Conservation (phyloP, 139 green algal genomes). For the Parachlorella kessleri region DNA sequence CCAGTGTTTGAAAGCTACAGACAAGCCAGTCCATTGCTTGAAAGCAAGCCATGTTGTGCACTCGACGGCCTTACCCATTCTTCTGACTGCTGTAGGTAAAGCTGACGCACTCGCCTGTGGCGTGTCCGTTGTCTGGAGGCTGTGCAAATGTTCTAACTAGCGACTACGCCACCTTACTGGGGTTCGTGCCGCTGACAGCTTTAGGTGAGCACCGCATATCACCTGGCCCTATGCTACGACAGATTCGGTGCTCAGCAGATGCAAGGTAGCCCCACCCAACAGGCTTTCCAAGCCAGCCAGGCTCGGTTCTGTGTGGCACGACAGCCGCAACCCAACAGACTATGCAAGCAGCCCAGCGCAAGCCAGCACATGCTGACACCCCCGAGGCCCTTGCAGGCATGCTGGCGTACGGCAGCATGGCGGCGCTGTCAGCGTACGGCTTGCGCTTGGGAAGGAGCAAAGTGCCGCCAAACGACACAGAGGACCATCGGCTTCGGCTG, state of each 20-base stretch:
- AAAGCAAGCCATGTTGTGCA: background rate
- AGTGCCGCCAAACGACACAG: too few relatives aligned
- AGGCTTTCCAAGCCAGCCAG: too few relatives aligned
- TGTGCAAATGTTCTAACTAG: slow-evolving; percentile 78
- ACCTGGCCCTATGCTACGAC: too few relatives aligned
- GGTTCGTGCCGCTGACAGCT: slow-evolving; percentile 70
- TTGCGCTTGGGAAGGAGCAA: background rate
- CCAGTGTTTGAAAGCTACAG: background rate
- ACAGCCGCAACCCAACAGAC: too few relatives aligned
- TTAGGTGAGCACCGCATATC: slow-evolving; percentile 35
- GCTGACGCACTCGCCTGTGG: slow-evolving; percentile 53
- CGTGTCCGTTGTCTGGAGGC: slow-evolving; percentile 66
- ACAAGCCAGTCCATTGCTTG: background rate
- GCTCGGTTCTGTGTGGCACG: too few relatives aligned
- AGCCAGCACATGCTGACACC: too few relatives aligned
- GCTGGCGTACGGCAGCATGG: slow-evolving; percentile 66
- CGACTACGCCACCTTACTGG: slow-evolving; percentile 73
- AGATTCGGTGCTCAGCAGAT: too few relatives aligned
- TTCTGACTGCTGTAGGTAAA: slow-evolving; percentile 43
- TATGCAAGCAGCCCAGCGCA: too few relatives aligned
- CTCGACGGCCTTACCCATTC: background rate
- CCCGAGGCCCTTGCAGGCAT: slow-evolving; percentile 32
- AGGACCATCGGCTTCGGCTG: background rate
- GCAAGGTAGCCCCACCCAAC: too few relatives aligned
- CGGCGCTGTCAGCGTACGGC: slow-evolving; percentile 28